Percentiles rank a stretch among this genome's conserved stretches.
These are phyloP conservation scores for Castanea crenata DNA, from an alignment of 306 rosid genomes.

Conservation along the genomic window DNA sequence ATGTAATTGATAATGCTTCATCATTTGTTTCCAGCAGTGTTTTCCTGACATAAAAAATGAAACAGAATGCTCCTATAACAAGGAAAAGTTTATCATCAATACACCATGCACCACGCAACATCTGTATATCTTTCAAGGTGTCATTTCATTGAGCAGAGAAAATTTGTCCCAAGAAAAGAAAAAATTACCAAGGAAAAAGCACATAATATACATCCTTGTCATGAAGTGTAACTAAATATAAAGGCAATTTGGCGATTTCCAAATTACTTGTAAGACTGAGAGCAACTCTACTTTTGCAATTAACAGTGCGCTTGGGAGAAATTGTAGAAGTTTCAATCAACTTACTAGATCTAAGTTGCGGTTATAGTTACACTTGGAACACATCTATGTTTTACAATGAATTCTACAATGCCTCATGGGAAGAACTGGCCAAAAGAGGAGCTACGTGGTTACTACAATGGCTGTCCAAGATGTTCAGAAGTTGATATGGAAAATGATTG, in stretches of 20 bases:
- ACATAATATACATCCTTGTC: not conserved
- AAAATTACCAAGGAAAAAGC: not conserved
- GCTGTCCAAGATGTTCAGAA: no score
- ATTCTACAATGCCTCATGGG: not conserved
- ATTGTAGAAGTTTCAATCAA: no score
- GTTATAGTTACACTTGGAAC: not conserved
- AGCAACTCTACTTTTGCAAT: no score
- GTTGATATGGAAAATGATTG: no score
- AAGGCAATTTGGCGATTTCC: no score
- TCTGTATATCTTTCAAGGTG: not conserved
- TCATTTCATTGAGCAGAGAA: not conserved
- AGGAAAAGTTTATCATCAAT: not conserved
- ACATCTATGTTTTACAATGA: not conserved
- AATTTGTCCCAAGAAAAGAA: not conserved
- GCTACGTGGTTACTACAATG: no score
- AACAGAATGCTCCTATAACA: not conserved
- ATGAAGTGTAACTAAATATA: not conserved
- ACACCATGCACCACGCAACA: not conserved
- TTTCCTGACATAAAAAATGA: not conserved
- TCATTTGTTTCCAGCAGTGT: not conserved
- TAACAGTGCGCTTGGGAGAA: no score
- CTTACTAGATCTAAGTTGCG: not conserved
- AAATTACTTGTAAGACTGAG: no score
- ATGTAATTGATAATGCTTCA: not conserved
- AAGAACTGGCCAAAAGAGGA: no score